Conservation (phyloP, 2,329 filamentous ascomycete species). For the Orbilia brochopaga region DNA sequence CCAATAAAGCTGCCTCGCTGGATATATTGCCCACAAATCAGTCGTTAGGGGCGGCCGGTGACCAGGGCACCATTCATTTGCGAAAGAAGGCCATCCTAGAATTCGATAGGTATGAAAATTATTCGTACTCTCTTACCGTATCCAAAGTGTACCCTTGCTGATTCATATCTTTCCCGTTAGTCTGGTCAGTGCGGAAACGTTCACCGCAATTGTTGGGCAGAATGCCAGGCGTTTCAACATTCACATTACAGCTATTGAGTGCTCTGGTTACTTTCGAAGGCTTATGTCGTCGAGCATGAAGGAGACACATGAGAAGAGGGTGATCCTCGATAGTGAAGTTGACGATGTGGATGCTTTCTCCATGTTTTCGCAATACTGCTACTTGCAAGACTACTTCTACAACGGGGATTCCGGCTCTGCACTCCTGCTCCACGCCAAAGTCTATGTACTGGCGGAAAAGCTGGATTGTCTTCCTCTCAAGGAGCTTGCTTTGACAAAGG, state of each 20-base stretch:
- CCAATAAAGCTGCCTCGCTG: too few species aligned
- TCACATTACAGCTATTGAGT: slow-evolving; percentile 14
- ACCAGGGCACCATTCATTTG: not conserved
- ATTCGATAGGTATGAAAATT: not conserved
- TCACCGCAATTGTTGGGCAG: slow-evolving; percentile 10
- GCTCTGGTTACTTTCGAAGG: slow-evolving; percentile 21
- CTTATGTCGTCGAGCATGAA: slow-evolving; percentile 20
- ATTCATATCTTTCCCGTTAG: not conserved
- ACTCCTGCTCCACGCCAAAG: slow-evolving; percentile 14
- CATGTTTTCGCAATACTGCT: slow-evolving; percentile 25
- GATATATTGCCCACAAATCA: not conserved
- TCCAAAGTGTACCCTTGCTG: not conserved
- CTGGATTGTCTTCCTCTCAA: slow-evolving; percentile 23
- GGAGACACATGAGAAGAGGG: slow-evolving; percentile 11
- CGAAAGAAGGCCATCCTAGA: not conserved
- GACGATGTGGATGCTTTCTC: slow-evolving; percentile 18
- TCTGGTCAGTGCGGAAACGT: slow-evolving; percentile 7
- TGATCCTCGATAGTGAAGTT: slow-evolving; percentile 11
- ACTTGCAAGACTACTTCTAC: slow-evolving; percentile 18
- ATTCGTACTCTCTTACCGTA: not conserved
- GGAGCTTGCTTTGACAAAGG: slow-evolving; percentile 9
- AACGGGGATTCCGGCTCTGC: not conserved
- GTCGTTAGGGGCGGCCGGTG: not conserved
- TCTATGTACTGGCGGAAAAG: slow-evolving; percentile 27
- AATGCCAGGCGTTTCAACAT: slow-evolving; percentile 12